Evolutionary conservation across 1,284 basidiomycete genomes (phyloP).

Genomic region (Ustilago shanxiensis): DNA sequence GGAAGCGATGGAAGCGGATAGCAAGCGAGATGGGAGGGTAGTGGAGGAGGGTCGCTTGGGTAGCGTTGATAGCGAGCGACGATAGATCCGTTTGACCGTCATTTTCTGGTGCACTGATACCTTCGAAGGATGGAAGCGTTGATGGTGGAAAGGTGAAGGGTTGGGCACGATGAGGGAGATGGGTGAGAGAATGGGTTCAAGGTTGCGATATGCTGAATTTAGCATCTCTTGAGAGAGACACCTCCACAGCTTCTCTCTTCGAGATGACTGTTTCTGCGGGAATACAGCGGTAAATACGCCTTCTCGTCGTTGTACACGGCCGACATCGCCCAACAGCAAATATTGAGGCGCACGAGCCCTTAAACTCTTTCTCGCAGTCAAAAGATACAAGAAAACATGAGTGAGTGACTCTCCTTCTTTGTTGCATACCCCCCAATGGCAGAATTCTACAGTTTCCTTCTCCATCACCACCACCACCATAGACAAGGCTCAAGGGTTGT

Average conservation of each 20-base stretch:
- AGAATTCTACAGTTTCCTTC: no score
- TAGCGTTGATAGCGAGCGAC: conserved; percentile 10
- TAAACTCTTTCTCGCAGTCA: not conserved
- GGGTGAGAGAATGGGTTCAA: no score
- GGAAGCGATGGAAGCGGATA: not conserved
- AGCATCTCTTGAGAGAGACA: not conserved
- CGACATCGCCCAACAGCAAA: no score
- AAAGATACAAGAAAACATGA: no score
- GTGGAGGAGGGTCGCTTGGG: conserved; percentile 2
- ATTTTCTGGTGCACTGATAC: not conserved
- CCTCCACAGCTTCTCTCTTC: not conserved
- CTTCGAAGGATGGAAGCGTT: not conserved
- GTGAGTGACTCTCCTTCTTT: no score
- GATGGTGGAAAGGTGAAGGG: not conserved
- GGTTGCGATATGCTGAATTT: no score
- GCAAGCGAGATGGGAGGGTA: not conserved
- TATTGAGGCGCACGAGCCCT: not conserved
- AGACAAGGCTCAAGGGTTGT: not conserved
- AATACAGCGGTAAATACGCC: not conserved
- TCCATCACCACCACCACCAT: not conserved
- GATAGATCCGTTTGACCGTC: conserved; percentile 10
- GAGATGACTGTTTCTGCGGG: conserved; percentile 1
- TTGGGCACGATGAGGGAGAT: not conserved
- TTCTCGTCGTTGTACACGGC: not conserved
- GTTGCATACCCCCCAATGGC: no score